Evolutionary conservation across 768 basidiomycete species (phyloP).

Genomic region (Lyophyllum atratum): DNA sequence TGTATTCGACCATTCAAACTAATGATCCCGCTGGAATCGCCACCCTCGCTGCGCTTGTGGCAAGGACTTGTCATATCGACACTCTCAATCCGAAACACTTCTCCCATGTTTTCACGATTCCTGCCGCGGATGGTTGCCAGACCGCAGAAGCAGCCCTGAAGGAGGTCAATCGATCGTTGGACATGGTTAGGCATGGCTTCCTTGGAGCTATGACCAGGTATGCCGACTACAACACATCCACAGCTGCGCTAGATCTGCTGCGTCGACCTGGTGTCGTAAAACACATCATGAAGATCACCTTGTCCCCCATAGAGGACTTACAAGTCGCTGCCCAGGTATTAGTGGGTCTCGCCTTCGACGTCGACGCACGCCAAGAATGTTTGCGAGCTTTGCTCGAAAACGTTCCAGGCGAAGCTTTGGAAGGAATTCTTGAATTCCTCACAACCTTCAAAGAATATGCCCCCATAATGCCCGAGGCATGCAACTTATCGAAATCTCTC

Average conservation of each 20-base stretch:
- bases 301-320: slow-evolving; percentile 80
- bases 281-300: slow-evolving; percentile 64
- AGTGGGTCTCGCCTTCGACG: slow-evolving; percentile 85
- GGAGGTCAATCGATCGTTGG: slow-evolving; percentile 63
- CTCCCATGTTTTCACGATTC: slow-evolving; percentile 30
- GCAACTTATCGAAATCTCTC: slow-evolving; percentile 83
- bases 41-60: slow-evolving; percentile 57
- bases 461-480: slow-evolving; percentile 75
- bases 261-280: slow-evolving; percentile 55
- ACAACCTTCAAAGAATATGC: slow-evolving; percentile 66
- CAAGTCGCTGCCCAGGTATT: slow-evolving; percentile 77
- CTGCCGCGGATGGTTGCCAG: slow-evolving; percentile 23
- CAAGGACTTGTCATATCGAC: slow-evolving; percentile 69
- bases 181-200: slow-evolving; percentile 61
- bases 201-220: slow-evolving; percentile 61
- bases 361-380: slow-evolving; percentile 87
- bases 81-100: slow-evolving; percentile 56
- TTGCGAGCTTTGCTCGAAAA: slow-evolving; percentile 77
- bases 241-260: slow-evolving; percentile 57
- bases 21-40: slow-evolving; percentile 61
- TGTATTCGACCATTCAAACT: slow-evolving; percentile 60
- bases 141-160: slow-evolving; percentile 39
- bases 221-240: slow-evolving; percentile 59
- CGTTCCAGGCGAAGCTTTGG: slow-evolving; percentile 63
- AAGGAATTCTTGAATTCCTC: slow-evolving; percentile 73